Evolutionary conservation across 1,284 basidiomycete species (phyloP), one percentile per base, ranked within the genome.

Genomic region (Mycena sp.): DNA sequence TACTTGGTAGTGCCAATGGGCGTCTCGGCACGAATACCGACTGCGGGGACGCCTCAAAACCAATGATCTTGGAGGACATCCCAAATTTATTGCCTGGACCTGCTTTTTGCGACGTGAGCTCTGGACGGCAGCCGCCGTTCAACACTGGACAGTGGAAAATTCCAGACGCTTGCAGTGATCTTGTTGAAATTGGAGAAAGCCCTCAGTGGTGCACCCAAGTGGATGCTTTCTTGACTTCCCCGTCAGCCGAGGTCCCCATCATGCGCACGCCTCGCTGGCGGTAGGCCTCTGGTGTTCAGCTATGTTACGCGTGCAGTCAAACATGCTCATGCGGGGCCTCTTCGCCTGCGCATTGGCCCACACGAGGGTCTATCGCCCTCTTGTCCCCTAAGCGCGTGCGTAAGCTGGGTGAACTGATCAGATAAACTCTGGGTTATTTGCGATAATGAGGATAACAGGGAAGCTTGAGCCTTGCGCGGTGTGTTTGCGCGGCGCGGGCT

Each of bases 281-380:
- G n/a, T n/a, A n/a, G n/a, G n/a, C n/a, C n/a, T n/a, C n/a, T 35
- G 44, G 17, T 19, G 29, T 37, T 45, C 19, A 30, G 53, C 43
- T 54, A 63, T 63, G 55, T 54, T 53, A 53, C 30, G 9, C 44
- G 51, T 60, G 37, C 45, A 26, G 57, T 63, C 57, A 54, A 53
- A 50, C 51, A 63, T 38, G 62, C 62, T 58, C 50, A 25, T 29
- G 41, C 46, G 53, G 56, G 58, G 44, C 53, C 52, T 57, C 43
- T 63, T 63, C 61, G 61, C 61, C 43, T 48, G 54, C 43, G 60
- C 46, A 53, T 26, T 32, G 32, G 57, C 32, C 32, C 30, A 41
- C 57, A 46, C 44, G 48, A 28, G 38, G 19, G 43, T 38, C 46
- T 61, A 61, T 43, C 29, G 28, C 59, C 52, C 45, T 55, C 48